phyloP scores from a whole-genome alignment of 1,284 basidiomycete species.

The Cutaneotrichosporon sp. region DNA sequence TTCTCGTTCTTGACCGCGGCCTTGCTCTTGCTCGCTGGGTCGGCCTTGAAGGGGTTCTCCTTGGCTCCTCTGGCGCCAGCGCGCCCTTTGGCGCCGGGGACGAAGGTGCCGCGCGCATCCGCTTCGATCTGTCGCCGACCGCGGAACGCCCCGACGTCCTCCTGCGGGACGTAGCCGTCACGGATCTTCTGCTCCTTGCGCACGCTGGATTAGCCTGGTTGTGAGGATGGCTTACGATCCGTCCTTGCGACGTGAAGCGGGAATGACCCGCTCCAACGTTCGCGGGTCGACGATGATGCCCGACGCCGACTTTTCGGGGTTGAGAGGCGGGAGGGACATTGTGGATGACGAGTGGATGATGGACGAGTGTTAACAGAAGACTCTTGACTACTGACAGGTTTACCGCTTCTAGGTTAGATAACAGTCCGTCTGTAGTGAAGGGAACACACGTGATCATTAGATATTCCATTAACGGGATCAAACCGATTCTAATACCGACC shows the following conservation, averaged over 20 bases:
- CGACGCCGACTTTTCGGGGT: constrained; percentile 66
- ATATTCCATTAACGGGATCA: constrained; percentile 9
- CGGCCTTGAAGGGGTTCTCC: constrained; percentile 33
- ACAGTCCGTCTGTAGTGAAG: not conserved
- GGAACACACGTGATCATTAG: constrained; percentile 2
- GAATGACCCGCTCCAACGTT: constrained; percentile 82
- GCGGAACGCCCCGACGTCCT: constrained; percentile 83
- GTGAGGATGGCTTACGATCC: constrained; percentile 67
- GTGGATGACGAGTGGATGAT: not conserved
- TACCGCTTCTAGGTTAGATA: not conserved
- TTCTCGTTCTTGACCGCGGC: constrained; percentile 75
- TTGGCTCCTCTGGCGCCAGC: constrained; percentile 18
- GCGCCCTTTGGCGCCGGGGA: constrained; percentile 1
- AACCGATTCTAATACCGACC: not conserved
- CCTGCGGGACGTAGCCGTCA: constrained; percentile 90
- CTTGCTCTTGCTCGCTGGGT: constrained; percentile 46
- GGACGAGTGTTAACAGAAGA: not conserved
- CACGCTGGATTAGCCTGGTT: constrained; percentile 57
- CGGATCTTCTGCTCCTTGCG: constrained; percentile 88
- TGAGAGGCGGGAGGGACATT: constrained; percentile 60
- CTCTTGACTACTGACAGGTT: not conserved
- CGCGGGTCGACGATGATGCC: constrained; percentile 81
- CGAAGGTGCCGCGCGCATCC: constrained; percentile 54
- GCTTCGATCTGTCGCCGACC: constrained; percentile 69
- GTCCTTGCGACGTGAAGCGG: constrained; percentile 76